Evolutionary conservation across 176 grass and related monocot species (phyloP).

Genomic region (Thalia dealbata): DNA sequence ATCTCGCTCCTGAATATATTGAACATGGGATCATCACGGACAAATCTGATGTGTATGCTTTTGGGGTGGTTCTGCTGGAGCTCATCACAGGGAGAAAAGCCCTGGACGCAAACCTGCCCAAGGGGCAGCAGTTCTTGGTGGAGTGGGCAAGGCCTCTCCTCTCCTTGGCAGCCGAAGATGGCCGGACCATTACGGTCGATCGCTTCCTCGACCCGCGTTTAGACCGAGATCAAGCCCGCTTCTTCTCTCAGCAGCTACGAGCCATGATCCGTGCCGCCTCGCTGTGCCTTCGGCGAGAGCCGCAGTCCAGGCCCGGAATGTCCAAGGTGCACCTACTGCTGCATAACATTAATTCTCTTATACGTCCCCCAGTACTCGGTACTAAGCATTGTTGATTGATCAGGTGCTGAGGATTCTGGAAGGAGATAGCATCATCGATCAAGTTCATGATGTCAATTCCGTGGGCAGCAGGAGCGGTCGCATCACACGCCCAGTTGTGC

Average conservation of each 20-base stretch:
- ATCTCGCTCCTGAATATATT: constrained; percentile 23
- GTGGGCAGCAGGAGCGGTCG: constrained; percentile 21
- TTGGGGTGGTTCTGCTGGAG: constrained; percentile 18
- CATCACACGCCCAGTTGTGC: constrained; percentile 7
- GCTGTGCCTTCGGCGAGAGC: constrained; percentile 23
- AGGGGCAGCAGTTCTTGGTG: constrained; percentile 21
- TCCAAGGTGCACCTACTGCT: constrained; percentile 1
- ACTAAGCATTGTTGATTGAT: not conserved
- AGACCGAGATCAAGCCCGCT: constrained; percentile 9
- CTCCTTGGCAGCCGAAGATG: constrained; percentile 3
- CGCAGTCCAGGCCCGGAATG: constrained; percentile 15
- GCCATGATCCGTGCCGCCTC: constrained; percentile 18
- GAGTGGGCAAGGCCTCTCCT: constrained; percentile 22
- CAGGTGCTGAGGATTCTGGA: constrained; percentile 22
- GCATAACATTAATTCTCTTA: not conserved
- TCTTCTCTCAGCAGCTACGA: constrained; percentile 16
- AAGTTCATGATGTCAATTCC: not conserved
- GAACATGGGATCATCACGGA: constrained; percentile 17
- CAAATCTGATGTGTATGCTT: constrained; percentile 23
- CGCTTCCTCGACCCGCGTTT: constrained; percentile 18
- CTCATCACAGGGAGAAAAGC: constrained; percentile 22
- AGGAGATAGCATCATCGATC: constrained; percentile 13
- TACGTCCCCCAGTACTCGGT: no score
- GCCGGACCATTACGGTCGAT: constrained; percentile 8
- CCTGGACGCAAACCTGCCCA: constrained; percentile 16